Base-by-base conservation (phyloP, 2,329 filamentous ascomycete genomes). In the Monosporascus sp. region DNA sequence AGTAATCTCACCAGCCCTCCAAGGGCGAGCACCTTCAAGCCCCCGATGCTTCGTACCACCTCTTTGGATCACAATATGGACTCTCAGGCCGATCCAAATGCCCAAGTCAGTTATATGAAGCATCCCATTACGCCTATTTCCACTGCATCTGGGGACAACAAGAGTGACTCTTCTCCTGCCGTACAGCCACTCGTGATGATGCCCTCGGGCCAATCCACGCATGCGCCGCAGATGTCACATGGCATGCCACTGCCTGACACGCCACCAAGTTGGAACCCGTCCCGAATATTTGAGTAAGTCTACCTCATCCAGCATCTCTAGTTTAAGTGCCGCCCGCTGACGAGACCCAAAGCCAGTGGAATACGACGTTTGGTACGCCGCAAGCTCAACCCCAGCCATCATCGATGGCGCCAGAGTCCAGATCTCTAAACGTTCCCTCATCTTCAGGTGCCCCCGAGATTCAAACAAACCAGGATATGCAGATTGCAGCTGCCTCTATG, bases 221-320 rank as follows among this genome's bases (percentile, higher is more conserved):
- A 82, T 65, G 75, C 73, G 53, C 74, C 76, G 54, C 75, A 76
- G 22, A 75, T 84, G 57, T 66, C 75, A 40, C 75, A 81, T 55
- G 75, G 78, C 45, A 77, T 90, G 68, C 73, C 80, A 46, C 71
- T 89, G 65, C 76, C 83, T 60, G 87, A 88, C n/a, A 44, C 41
- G 56, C 79, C 83, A 48, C 78, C 80, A 24, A 74, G 80, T 52
- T 96, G 91, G 91, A 95, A 96, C 64, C 92, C 91, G 24, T 83
- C 88, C 34, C 83, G 87, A 55, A 91, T 96, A 61, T 93, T 96
- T 80, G 90, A 93, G 91, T 96, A 82, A 80, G 90, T 82, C 7
- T 36, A 31, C 34, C 49, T 14, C 19, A 26, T 24, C 43, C 53
- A 26, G 37, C 20, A 60, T 53, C 37, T 55, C 51, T 8, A 50